Evolutionary conservation across 1,284 basidiomycete species (phyloP).

Genomic region (Trichosporon sp.): DNA sequence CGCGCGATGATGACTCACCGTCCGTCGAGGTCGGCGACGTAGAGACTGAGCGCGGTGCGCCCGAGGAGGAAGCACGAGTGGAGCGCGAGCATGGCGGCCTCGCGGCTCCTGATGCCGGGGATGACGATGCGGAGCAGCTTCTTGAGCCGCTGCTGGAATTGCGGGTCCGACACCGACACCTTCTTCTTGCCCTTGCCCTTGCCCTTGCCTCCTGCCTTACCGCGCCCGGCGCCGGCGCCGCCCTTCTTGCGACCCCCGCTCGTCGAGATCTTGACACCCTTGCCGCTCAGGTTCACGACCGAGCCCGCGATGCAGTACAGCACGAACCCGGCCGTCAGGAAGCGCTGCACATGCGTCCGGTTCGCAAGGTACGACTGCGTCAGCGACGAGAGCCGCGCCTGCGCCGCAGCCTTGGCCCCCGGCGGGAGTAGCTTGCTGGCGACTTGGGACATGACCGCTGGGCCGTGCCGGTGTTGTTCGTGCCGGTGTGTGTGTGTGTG

Average conservation of each 20-base stretch:
- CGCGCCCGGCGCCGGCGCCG: slow-evolving; percentile 11
- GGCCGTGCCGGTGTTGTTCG: neutral
- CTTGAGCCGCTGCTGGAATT: slow-evolving; percentile 79
- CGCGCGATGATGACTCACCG: slow-evolving; percentile 65
- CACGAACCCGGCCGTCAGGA: slow-evolving; percentile 54
- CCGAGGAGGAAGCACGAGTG: slow-evolving; percentile 84
- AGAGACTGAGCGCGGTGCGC: slow-evolving; percentile 86
- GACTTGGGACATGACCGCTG: slow-evolving; percentile 1
- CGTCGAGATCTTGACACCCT: slow-evolving; percentile 5
- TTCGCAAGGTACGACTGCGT: slow-evolving; percentile 56
- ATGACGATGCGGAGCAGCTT: slow-evolving; percentile 82
- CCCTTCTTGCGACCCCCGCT: slow-evolving; percentile 14
- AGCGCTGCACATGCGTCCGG: slow-evolving; percentile 64
- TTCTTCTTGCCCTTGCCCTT: slow-evolving; percentile 17
- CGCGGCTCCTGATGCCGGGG: slow-evolving; percentile 75
- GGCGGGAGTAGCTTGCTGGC: neutral
- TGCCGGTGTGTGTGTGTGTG: neutral
- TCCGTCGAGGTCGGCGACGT: slow-evolving; percentile 87
- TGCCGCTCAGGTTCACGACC: slow-evolving; percentile 31
- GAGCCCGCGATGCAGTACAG: slow-evolving; percentile 41
- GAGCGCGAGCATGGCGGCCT: slow-evolving; percentile 77
- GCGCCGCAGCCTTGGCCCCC: neutral
- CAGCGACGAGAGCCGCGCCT: slow-evolving; percentile 12
- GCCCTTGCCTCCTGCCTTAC: slow-evolving; percentile 15
- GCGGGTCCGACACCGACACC: slow-evolving; percentile 64